A percentile compares a stretch with the other conserved stretches of the same genome.
Conservation (phyloP, 768 basidiomycete genomes). For the Russula virescens region DNA sequence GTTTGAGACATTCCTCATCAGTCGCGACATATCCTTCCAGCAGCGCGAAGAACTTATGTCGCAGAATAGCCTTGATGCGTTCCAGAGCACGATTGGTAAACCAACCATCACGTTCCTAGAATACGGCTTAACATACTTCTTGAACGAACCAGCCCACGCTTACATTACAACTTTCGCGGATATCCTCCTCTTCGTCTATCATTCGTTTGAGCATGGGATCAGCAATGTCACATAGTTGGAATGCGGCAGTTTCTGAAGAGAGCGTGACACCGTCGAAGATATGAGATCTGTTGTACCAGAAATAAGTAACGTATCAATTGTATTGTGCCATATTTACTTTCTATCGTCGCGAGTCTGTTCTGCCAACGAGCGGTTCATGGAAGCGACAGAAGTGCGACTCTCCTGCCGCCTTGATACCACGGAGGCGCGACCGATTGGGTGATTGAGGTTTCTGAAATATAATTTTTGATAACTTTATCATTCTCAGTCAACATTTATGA, state of each 20-base stretch:
- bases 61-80: constrained; percentile 75
- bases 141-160: constrained; percentile 30
- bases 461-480: constrained; percentile 76
- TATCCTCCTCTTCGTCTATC: constrained; percentile 66
- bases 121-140: not conserved
- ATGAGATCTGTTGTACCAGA: constrained; percentile 45
- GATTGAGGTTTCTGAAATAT: constrained; percentile 84
- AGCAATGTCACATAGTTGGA: constrained; percentile 87
- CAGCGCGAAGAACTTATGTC: constrained; percentile 80
- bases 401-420: constrained; percentile 66
- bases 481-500: constrained; percentile 1
- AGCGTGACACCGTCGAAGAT: constrained; percentile 83
- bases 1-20: constrained; percentile 64
- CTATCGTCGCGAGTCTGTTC: constrained; percentile 27
- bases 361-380: constrained; percentile 35
- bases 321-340: constrained; percentile 22
- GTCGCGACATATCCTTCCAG: constrained; percentile 66
- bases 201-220: constrained; percentile 80
- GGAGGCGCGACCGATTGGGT: constrained; percentile 71
- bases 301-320: not conserved
- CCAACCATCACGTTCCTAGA: constrained; percentile 84
- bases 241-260: constrained; percentile 83
- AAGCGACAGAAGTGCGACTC: constrained; percentile 29
- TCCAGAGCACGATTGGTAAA: constrained; percentile 71
- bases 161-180: constrained; percentile 72